These are phyloP conservation scores for Amphirosellinia nigrospora DNA, from an alignment of 495 filamentous ascomycete species.

Conservation along the genomic window DNA sequence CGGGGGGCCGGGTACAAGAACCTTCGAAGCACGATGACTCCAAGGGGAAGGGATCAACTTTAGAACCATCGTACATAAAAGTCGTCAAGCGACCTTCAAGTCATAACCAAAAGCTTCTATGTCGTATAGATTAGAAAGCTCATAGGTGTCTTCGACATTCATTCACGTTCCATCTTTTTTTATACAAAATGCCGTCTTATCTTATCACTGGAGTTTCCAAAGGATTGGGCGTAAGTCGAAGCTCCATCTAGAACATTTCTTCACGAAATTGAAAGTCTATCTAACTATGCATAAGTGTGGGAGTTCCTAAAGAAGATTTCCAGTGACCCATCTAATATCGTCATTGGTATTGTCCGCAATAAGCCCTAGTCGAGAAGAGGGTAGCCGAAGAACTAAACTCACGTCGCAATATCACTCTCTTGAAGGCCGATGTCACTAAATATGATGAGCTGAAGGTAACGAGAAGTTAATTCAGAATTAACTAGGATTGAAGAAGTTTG, in stretches of 20 bases:
- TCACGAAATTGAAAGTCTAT: not conserved
- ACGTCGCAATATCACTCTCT: constrained; percentile 46
- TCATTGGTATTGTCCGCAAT: constrained; percentile 47
- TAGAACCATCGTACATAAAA: not conserved
- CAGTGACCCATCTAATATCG: constrained; percentile 30
- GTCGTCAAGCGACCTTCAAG: not conserved
- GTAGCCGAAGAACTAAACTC: constrained; percentile 33
- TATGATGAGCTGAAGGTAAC: constrained; percentile 42
- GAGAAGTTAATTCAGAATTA: not conserved
- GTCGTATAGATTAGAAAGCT: not conserved
- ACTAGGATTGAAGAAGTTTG: not conserved
- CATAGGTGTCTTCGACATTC: not conserved
- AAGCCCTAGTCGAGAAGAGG: constrained; percentile 39
- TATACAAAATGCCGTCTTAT: not conserved
- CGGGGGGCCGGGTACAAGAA: not conserved
- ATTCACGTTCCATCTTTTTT: too few relatives aligned
- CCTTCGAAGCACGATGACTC: not conserved
- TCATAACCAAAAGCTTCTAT: not conserved
- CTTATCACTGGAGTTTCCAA: constrained; percentile 15
- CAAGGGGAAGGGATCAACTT: not conserved
- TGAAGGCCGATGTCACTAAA: constrained; percentile 52
- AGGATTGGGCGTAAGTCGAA: constrained; percentile 12
- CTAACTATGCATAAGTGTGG: constrained; percentile 28
- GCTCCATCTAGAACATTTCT: too few relatives aligned
- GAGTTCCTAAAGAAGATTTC: constrained; percentile 41